Evolutionary conservation across 2,329 filamentous ascomycete genomes (phyloP), one percentile per base, ranked within the genome.

Genomic region (Penicillium capsulatum): DNA sequence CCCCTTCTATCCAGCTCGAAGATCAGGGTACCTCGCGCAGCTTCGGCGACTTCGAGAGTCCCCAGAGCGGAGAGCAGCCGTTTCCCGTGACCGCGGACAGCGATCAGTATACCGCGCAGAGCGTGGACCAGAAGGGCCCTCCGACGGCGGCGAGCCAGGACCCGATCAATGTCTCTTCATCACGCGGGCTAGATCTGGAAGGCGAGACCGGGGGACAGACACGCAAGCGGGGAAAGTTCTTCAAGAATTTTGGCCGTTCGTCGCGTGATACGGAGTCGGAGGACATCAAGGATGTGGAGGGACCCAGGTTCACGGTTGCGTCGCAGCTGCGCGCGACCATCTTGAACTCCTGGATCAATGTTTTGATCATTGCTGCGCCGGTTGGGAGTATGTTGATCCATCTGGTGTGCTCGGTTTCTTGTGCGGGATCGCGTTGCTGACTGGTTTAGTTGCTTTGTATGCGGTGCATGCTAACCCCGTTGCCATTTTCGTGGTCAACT

Each of bases 401-500:
- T 11, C 6, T 11, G 10, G 6, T 4, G 31, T 17, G 27, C 9
- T 28, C n/a, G n/a, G n/a, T n/a, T n/a, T n/a, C n/a, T n/a, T n/a
- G n/a, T n/a, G n/a, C n/a, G n/a, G n/a, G 22, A 30, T 36, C 66
- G n/a, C n/a, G 8, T 13, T n/a, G 10, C 27, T 36, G 9, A 27
- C 35, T 31, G 17, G 19, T 15, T 26, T 34, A 65, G 63, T 95
- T 55, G 84, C 77, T 2, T 63, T 91, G 36, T 79, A 86, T 55
- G 88, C 83, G 57, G 67, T 80, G 13, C 49, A 69, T 8, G 68
- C 84, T 36, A 72, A 76, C 56, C 71, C 74, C 3, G 73, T 84
- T 42, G 76, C 74, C 14, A 72, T 92, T 32, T 96, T 96, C 57
- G 79, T 90, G 40, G 77, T 96, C 66, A 96, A 96, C 69, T 96